A percentile compares a stretch with the other conserved stretches of the same genome.
phyloP scores from a whole-genome alignment of 1,284 basidiomycete species.

The Fomitopsis schrenkii region DNA sequence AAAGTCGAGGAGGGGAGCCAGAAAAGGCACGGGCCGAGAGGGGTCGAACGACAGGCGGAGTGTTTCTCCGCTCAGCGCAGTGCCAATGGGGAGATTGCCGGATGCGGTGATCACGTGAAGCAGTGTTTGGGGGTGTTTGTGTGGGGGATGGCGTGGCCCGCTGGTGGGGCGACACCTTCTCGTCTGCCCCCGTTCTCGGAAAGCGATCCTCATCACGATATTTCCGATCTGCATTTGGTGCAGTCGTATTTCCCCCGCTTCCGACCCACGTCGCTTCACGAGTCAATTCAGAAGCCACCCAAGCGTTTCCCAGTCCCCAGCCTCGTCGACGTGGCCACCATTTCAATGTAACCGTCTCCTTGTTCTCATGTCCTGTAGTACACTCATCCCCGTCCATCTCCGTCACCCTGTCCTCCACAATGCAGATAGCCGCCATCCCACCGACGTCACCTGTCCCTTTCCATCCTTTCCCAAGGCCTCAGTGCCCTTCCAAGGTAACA shows the following conservation, averaged over 20 bases:
- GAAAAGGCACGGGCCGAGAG: too few species aligned
- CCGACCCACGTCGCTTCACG: conserved; percentile 4
- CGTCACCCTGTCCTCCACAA: neutral
- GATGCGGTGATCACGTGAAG: too few species aligned
- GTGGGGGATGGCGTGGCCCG: too few species aligned
- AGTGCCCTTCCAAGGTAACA: neutral
- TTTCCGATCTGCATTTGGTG: conserved; percentile 12
- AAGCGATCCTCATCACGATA: conserved; percentile 15
- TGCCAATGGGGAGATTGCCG: too few species aligned
- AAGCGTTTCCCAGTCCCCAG: neutral
- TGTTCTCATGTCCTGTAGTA: neutral
- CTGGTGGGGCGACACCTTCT: conserved; percentile 1
- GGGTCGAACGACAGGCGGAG: too few species aligned
- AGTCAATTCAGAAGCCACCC: conserved; percentile 4
- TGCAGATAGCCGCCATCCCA: conserved; percentile 3
- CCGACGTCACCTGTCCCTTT: conserved; percentile 2
- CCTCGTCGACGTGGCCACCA: neutral
- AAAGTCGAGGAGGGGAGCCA: too few species aligned
- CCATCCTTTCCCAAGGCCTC: too few species aligned
- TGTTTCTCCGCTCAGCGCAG: too few species aligned
- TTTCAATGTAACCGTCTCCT: conserved; percentile 9
- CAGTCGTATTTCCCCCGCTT: conserved; percentile 9
- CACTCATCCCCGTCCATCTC: conserved; percentile 6
- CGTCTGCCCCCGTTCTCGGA: conserved; percentile 9
- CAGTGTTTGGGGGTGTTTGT: too few species aligned